Evolutionary conservation across 106 monocot genomes (phyloP).

Genomic region (Dioscorea dumetorum): DNA sequence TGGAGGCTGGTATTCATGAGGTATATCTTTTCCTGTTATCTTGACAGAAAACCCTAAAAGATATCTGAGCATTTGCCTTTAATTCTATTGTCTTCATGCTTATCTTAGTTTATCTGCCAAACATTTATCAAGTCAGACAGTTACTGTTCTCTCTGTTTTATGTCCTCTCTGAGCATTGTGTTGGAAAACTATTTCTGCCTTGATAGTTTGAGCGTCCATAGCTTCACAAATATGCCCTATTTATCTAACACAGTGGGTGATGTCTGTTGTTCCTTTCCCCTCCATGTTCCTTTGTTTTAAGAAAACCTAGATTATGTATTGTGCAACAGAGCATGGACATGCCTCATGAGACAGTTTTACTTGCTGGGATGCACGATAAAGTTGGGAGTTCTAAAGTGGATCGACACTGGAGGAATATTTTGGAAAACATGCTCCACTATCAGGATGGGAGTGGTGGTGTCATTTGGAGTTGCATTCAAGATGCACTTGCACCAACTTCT

Average conservation of each 20-base stretch:
- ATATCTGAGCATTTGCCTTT: too few species aligned
- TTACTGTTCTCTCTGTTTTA: too few species aligned
- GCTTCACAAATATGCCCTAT: too few species aligned
- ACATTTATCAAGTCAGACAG: too few species aligned
- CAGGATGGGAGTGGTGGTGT: slow-evolving; percentile 17
- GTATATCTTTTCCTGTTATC: not conserved
- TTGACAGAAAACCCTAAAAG: too few species aligned
- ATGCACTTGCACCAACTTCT: slow-evolving; percentile 16
- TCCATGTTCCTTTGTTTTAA: not conserved
- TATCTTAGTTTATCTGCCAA: too few species aligned
- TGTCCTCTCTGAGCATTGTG: too few species aligned
- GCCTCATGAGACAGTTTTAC: slow-evolving; percentile 9
- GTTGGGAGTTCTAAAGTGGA: slow-evolving; percentile 10
- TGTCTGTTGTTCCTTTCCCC: too few species aligned
- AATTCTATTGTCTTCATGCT: too few species aligned
- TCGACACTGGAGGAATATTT: slow-evolving; percentile 22
- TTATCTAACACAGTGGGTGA: too few species aligned
- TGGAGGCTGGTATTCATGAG: slow-evolving; percentile 4
- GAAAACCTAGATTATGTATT: not conserved
- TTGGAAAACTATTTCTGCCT: too few species aligned
- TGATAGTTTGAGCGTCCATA: too few species aligned
- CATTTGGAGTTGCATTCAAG: slow-evolving; percentile 19
- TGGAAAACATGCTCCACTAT: slow-evolving; percentile 24
- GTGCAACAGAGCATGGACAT: slow-evolving; percentile 10
- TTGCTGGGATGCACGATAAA: slow-evolving; percentile 2